Evolutionary conservation across 371 early-diverging fungal genomes (phyloP), one percentile per base, ranked within the genome.

Genomic region (Dinochytrium kinnereticum): DNA sequence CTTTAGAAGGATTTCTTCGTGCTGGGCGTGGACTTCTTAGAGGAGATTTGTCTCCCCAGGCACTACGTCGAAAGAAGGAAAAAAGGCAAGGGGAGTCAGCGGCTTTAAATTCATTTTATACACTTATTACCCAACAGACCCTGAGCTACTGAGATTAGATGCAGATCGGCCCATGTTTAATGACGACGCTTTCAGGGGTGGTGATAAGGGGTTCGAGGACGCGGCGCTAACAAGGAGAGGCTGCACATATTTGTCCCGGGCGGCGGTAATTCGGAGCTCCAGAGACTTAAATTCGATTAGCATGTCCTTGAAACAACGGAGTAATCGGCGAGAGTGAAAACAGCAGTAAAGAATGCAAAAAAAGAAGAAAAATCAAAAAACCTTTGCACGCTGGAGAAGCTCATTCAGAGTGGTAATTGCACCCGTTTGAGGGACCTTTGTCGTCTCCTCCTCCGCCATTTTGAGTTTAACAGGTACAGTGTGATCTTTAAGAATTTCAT

Each of bases 201-300:
- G 61, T 34, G 61, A 61, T 31, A 33, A 17, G 21, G 57, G 57
- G 26, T 55, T 55, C 49, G 10, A 13, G 10, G 57, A 55, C n/a
- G n/a, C n/a, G 10, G 57, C 57, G 28, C 36, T 64, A 13, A 37
- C 3, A 21, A 66, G 39, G 21, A 66, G 66, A 10, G 66, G 66
- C 28, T 66, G 44, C 10, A 66, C 66, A 28, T 66, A 66, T 66
- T 66, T 38, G 28, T 66, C 49, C 28, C 37, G 5, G 10, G 66
- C 66, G 30, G 66, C 66, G 15, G 39, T 49, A 28, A 66, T 66
- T 17, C 66, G 37, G 24, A 66, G 10, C 28, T 66, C 66, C 2
- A 66, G 26, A 15, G 66, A 66, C 61, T 61, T 7, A 44, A 44
- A 44, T 44, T 44, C 7, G 13, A 44, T 13, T 7, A 44, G 19